Conservation (phyloP, 345 rosid genomes). For the Triadica sebifera region DNA sequence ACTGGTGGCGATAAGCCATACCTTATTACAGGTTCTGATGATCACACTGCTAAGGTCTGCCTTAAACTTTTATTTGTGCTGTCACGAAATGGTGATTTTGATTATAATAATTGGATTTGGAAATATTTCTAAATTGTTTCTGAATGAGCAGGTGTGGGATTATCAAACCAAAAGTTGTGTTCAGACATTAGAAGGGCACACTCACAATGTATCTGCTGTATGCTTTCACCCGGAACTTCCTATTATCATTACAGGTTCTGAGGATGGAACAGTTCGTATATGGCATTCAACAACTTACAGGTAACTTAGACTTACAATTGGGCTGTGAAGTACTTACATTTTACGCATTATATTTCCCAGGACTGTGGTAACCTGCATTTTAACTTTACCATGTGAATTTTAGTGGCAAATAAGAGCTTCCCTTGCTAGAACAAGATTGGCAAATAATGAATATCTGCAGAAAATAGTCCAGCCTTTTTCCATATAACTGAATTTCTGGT, state of each 20-base stretch:
- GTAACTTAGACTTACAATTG: slow-evolving; percentile 25
- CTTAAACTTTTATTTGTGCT: not conserved
- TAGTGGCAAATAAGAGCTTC: not conserved
- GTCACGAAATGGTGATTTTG: not conserved
- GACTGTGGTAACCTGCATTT: not conserved
- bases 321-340: not conserved
- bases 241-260: slow-evolving; percentile 76
- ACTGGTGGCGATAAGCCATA: slow-evolving; percentile 95
- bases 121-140: not conserved
- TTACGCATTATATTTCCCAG: not conserved
- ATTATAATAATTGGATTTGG: slow-evolving; percentile 5
- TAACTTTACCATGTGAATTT: not conserved
- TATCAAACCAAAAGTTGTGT: slow-evolving; percentile 80
- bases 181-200: slow-evolving; percentile 76
- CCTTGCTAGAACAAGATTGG: not conserved
- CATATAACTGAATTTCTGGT: not conserved
- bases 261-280: slow-evolving; percentile 77
- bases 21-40: slow-evolving; percentile 89
- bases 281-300: slow-evolving; percentile 86
- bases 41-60: slow-evolving; percentile 88
- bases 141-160: slow-evolving; percentile 67
- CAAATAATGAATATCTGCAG: not conserved
- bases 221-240: slow-evolving; percentile 87
- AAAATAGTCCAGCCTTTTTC: not conserved
- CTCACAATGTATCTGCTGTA: slow-evolving; percentile 85